Conservation (phyloP, 2,329 filamentous ascomycete species). For the Dothistroma pini region DNA sequence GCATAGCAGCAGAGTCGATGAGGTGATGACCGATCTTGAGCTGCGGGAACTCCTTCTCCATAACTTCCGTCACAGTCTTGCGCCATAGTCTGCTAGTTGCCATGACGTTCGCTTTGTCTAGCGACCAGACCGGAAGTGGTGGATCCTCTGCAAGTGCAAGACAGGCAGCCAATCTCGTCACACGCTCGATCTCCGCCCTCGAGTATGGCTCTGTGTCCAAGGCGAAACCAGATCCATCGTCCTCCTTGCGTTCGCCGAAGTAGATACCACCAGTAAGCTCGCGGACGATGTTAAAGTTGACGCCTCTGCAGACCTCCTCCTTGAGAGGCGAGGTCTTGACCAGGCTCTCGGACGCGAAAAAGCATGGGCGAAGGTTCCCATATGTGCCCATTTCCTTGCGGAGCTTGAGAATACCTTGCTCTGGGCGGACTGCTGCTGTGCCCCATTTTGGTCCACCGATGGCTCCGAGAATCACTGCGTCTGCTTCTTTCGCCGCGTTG, state of each 20-base stretch:
- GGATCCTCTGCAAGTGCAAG: conserved; percentile 74
- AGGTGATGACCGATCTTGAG: conserved; percentile 82
- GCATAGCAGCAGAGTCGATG: conserved; percentile 95
- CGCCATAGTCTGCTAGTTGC: conserved; percentile 88
- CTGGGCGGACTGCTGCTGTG: conserved; percentile 79
- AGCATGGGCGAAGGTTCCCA: conserved; percentile 93
- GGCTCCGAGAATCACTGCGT: conserved; percentile 87
- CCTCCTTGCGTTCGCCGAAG: conserved; percentile 85
- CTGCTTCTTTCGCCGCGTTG: conserved; percentile 73
- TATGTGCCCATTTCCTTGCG: conserved; percentile 93
- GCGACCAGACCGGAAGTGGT: conserved; percentile 73
- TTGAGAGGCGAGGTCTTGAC: conserved; percentile 85
- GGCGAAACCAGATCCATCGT: conserved; percentile 69
- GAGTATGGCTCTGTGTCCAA: conserved; percentile 86
- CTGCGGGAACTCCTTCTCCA: conserved; percentile 84
- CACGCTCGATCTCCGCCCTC: conserved; percentile 78
- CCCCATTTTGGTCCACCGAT: conserved; percentile 99
- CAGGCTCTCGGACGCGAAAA: conserved; percentile 84
- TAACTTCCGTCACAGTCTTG: conserved; percentile 78
- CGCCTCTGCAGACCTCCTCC: conserved; percentile 76
- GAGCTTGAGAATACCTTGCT: conserved; percentile 85
- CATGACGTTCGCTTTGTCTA: conserved; percentile 97
- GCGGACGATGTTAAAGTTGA: conserved; percentile 88
- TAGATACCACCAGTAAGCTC: conserved; percentile 93
- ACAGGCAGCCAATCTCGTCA: conserved; percentile 76